phyloP scores from a whole-genome alignment of 2,329 filamentous ascomycete genomes.

The Hypoxylon sp. region DNA sequence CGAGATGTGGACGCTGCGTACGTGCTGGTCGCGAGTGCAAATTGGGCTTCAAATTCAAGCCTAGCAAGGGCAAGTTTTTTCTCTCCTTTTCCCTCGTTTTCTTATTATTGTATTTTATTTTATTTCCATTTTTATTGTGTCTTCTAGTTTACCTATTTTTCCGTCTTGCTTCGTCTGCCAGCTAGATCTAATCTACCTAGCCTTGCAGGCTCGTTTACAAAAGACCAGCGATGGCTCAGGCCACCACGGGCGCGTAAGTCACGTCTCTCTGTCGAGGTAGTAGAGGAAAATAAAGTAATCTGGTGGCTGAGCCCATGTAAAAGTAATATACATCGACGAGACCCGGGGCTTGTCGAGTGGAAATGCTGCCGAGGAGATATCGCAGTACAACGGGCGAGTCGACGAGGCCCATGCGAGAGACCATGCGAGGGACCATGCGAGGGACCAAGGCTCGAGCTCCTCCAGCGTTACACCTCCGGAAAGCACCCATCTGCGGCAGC shows the following conservation, averaged over 20 bases:
- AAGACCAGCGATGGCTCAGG: constrained; percentile 44
- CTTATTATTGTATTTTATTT: too few species aligned
- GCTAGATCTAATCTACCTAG: constrained; percentile 1
- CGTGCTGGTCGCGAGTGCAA: constrained; percentile 46
- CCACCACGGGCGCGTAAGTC: constrained; percentile 42
- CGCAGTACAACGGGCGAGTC: constrained; percentile 32
- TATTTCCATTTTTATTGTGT: too few species aligned
- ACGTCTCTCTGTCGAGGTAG: not conserved
- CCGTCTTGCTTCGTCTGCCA: not conserved
- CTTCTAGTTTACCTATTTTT: not conserved
- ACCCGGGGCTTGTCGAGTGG: constrained; percentile 39
- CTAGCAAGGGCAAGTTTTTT: constrained; percentile 41
- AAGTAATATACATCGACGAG: constrained; percentile 46
- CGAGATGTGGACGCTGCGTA: constrained; percentile 45
- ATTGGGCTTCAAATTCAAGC: constrained; percentile 47
- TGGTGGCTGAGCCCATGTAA: constrained; percentile 19
- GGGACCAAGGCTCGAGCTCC: constrained; percentile 23
- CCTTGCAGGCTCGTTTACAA: constrained; percentile 40
- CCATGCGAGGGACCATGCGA: constrained; percentile 11
- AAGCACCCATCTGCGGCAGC: constrained; percentile 4
- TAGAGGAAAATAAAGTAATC: not conserved
- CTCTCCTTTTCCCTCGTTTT: too few species aligned
- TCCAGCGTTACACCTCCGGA: constrained; percentile 19
- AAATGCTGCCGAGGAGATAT: constrained; percentile 34
- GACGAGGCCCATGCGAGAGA: constrained; percentile 29